Evolutionary conservation across 371 early-diverging fungal genomes (phyloP), one percentile per base, ranked within the genome.

Genomic region (Cladochytrium tenue): DNA sequence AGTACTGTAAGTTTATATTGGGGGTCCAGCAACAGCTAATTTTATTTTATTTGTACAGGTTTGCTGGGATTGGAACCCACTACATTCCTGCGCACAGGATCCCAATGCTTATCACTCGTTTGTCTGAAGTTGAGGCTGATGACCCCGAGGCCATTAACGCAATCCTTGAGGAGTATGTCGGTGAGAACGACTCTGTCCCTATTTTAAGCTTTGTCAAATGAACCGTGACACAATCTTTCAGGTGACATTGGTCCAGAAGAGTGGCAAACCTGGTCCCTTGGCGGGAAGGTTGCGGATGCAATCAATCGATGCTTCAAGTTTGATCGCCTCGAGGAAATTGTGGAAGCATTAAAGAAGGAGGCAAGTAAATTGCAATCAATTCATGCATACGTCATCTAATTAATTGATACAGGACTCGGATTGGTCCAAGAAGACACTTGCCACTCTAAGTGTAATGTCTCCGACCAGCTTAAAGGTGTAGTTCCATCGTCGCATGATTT

Each of bases 31-130:
- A 55, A 7, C 10, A 30, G 10, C 15, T 33, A 3, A 56, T 25
- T 4, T 23, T 34, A 34, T 56, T 31, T 33, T 58, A 25, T 30
- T 10, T 51, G 36, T 1, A 36, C 70, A 93, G 91, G 55, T 82
- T 84, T 72, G 88, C 95, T 7, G 97, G 98, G n/a, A 88, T 98
- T 71, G 96, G 95, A 10, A 95, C 97, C 5, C 97, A 98, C 77
- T 97, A 90, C 73, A 91, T 98, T 50, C 95, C 97, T 4, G 88
- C 93, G 0, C 88, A 88, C 53, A 86, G 96, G 28, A 68, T 96
- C 53, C 82, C 90, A 0, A 79, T 89, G 7, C 82, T 97, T 66
- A 89, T 94, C 70, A 85, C 91, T 50, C 87, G 93, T 13, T 76
- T 97, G 59, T 82, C 86, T 60, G 95, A 93, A 26, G 71, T 96